Conservation (phyloP, 306 rosid species). For the Ceratonia siliqua region DNA sequence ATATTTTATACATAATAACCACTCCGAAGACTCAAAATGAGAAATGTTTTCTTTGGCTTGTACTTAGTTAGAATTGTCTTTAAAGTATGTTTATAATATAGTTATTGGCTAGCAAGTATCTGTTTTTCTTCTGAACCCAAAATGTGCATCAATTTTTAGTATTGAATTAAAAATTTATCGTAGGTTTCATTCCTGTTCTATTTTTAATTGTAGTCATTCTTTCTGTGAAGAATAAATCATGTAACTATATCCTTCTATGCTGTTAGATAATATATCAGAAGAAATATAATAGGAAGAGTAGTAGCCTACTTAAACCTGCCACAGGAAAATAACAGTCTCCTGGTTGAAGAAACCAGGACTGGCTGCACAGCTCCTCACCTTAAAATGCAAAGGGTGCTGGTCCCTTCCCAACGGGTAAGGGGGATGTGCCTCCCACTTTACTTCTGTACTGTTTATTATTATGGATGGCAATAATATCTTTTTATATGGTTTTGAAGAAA, state of each 20-base stretch:
- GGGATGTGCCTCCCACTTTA: too few species aligned
- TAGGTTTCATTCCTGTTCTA: neutral
- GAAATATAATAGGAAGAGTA: neutral
- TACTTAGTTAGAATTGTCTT: neutral
- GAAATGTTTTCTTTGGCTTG: neutral
- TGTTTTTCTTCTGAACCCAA: neutral
- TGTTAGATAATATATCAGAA: neutral
- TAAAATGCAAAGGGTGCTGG: neutral
- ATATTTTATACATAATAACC: neutral
- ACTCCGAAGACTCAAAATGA: neutral
- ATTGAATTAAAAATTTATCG: too few species aligned
- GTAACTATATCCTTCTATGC: neutral
- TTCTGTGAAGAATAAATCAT: neutral
- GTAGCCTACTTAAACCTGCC: neutral
- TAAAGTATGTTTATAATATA: neutral
- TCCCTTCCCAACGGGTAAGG: neutral
- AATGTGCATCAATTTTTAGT: too few species aligned
- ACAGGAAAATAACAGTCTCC: neutral
- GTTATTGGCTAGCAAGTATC: neutral
- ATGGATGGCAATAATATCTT: too few species aligned
- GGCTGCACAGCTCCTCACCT: neutral
- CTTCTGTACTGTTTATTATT: too few species aligned
- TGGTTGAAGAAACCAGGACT: neutral
- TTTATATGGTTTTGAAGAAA: too few species aligned
- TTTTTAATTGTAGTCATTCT: neutral